Evolutionary conservation across 495 filamentous ascomycete species (phyloP).

Genomic region (Xylaria nigripes): DNA sequence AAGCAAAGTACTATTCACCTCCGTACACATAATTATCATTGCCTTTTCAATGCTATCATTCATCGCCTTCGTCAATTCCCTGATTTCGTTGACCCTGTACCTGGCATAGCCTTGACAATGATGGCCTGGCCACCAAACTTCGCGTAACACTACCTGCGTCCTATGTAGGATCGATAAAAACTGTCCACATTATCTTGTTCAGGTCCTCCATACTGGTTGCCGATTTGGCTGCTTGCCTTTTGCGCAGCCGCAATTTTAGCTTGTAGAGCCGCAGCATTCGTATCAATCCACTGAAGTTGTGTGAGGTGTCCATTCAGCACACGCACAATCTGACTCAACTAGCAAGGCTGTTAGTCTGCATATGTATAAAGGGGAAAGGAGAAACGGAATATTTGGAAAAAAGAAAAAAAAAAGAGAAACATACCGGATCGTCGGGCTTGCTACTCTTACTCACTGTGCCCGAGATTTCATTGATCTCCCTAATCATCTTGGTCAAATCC

Average conservation of each 20-base stretch:
- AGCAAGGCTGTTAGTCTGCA: constrained; percentile 14
- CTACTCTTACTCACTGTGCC: constrained; percentile 75
- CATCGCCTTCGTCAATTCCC: not conserved
- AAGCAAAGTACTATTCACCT: constrained; percentile 19
- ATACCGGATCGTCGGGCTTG: constrained; percentile 86
- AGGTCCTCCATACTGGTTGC: constrained; percentile 47
- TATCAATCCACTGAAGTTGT: constrained; percentile 85
- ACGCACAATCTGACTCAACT: constrained; percentile 89
- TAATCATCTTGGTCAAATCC: constrained; percentile 88
- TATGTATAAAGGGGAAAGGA: constrained; percentile 3
- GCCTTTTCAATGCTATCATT: constrained; percentile 1
- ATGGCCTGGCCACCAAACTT: not conserved
- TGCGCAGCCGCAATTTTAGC: constrained; percentile 71
- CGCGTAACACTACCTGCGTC: constrained; percentile 41
- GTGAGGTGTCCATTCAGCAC: constrained; percentile 87
- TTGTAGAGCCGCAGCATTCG: constrained; percentile 69
- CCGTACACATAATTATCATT: constrained; percentile 8
- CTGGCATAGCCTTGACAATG: not conserved
- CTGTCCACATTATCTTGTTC: constrained; percentile 65
- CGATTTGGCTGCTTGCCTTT: constrained; percentile 60
- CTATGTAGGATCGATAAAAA: constrained; percentile 74
- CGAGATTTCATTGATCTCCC: constrained; percentile 88
- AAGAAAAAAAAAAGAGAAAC: constrained; percentile 27
- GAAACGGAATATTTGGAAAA: not conserved
- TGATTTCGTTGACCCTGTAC: not conserved